A percentile compares a stretch with the other conserved stretches of the same genome.
These are phyloP conservation scores for Clavispora carvajalis DNA, from an alignment of 805 yeast genomes.

Conservation along the genomic window DNA sequence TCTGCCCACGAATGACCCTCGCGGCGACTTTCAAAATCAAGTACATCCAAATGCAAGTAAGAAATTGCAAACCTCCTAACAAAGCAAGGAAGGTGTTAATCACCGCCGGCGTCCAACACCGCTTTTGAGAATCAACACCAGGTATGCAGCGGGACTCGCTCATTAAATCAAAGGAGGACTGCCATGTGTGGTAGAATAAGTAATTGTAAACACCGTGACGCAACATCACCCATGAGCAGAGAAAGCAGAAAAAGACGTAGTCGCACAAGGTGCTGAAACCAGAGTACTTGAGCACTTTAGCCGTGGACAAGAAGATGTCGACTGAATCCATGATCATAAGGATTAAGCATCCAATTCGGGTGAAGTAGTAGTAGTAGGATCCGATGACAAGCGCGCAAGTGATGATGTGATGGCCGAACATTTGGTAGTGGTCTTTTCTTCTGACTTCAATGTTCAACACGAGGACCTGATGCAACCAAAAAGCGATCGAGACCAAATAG, in stretches of 20 bases:
- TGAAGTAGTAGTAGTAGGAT: slow-evolving; percentile 67
- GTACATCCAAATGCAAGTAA: slow-evolving; percentile 69
- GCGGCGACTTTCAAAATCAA: slow-evolving; percentile 66
- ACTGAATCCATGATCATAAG: slow-evolving; percentile 78
- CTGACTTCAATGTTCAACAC: slow-evolving; percentile 72
- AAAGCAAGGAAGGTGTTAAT: slow-evolving; percentile 48
- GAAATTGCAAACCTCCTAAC: slow-evolving; percentile 59
- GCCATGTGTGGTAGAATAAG: slow-evolving; percentile 54
- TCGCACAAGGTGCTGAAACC: slow-evolving; percentile 62
- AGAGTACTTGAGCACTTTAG: slow-evolving; percentile 73
- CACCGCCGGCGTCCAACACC: slow-evolving; percentile 47
- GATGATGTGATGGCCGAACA: slow-evolving; percentile 85
- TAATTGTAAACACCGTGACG: slow-evolving; percentile 74
- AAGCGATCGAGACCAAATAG: slow-evolving; percentile 66
- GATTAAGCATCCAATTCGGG: slow-evolving; percentile 74
- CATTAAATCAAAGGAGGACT: slow-evolving; percentile 40
- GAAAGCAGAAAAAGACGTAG: slow-evolving; percentile 58
- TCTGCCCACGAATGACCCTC: slow-evolving; percentile 63
- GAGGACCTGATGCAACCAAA: slow-evolving; percentile 77
- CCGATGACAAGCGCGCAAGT: slow-evolving; percentile 65
- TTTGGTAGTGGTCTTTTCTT: slow-evolving; percentile 79
- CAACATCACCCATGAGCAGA: slow-evolving; percentile 61
- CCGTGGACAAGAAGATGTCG: slow-evolving; percentile 65
- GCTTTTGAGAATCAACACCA: slow-evolving; percentile 25
- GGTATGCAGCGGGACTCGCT: slow-evolving; percentile 36